These are phyloP conservation scores for Nicotiana tomentosiformis DNA, from an alignment of 257 asterid species.

Conservation along the genomic window DNA sequence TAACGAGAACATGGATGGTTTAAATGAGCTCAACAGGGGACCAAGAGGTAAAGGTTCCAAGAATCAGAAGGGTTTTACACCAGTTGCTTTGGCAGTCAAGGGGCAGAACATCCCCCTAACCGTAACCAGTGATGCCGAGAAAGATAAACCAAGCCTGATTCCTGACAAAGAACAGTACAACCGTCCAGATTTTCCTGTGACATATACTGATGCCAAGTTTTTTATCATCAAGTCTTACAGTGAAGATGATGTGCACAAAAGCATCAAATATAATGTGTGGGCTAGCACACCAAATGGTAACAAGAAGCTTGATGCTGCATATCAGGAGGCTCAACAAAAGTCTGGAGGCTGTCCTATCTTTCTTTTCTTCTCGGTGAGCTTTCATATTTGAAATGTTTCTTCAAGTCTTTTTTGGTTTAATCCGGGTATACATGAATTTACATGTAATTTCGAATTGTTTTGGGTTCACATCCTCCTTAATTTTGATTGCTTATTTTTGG, in stretches of 20 bases:
- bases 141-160: slow-evolving; percentile 22
- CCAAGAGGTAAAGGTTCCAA: slow-evolving; percentile 55
- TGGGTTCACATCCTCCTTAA: not conserved
- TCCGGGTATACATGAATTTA: not conserved
- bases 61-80: slow-evolving; percentile 38
- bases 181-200: slow-evolving; percentile 39
- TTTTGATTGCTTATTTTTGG: not conserved
- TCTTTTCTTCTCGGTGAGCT: slow-evolving; percentile 62
- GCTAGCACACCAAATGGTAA: slow-evolving; percentile 84
- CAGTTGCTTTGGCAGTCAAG: slow-evolving; percentile 43
- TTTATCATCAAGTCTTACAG: slow-evolving; percentile 48
- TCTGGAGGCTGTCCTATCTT: slow-evolving; percentile 49
- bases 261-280: slow-evolving; percentile 69
- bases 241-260: slow-evolving; percentile 58
- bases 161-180: slow-evolving; percentile 55
- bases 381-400: not conserved
- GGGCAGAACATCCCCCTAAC: slow-evolving; percentile 44
- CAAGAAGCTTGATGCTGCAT: slow-evolving; percentile 61
- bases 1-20: slow-evolving; percentile 49
- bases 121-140: slow-evolving; percentile 28
- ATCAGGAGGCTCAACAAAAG: slow-evolving; percentile 44
- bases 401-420: not conserved
- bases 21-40: slow-evolving; percentile 65
- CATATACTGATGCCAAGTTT: slow-evolving; percentile 47
- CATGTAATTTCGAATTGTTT: not conserved